Percentiles rank a stretch among this genome's conserved stretches.
Evolutionary conservation across 2,329 filamentous ascomycete species (phyloP).

Genomic region (Colletotrichum aenigma): DNA sequence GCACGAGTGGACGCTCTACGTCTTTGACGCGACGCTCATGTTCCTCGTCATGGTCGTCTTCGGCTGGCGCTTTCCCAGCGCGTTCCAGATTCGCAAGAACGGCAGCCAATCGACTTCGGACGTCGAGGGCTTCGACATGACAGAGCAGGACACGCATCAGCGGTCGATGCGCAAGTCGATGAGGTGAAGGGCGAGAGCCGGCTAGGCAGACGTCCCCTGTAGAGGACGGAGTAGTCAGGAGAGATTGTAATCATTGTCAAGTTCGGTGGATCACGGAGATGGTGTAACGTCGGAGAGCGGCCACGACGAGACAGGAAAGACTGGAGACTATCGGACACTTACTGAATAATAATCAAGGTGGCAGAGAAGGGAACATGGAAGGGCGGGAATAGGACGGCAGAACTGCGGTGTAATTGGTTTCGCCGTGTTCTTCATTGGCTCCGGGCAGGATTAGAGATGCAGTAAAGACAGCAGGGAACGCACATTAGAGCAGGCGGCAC

Average conservation of each 20-base stretch:
- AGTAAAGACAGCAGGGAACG: neutral
- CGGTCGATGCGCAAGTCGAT: slow-evolving; percentile 3
- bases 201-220: neutral
- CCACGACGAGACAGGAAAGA: neutral
- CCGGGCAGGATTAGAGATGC: neutral
- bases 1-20: slow-evolving; percentile 65
- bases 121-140: slow-evolving; percentile 1
- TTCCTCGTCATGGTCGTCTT: slow-evolving; percentile 53
- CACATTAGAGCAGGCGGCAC: neutral
- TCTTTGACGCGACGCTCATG: slow-evolving; percentile 62
- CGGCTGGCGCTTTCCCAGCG: slow-evolving; percentile 21
- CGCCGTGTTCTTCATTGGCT: neutral
- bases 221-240: neutral
- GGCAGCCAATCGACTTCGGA: slow-evolving; percentile 6
- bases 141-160: neutral
- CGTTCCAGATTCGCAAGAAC: slow-evolving; percentile 10
- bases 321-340: neutral
- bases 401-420: neutral
- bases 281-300: neutral
- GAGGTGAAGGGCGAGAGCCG: neutral
- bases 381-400: neutral
- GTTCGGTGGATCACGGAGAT: neutral
- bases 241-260: neutral
- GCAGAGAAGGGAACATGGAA: neutral
- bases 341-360: neutral